A percentile compares a stretch with the other conserved stretches of the same genome.
phyloP scores from a whole-genome alignment of 495 filamentous ascomycete genomes.

The Penicillium manginii region DNA sequence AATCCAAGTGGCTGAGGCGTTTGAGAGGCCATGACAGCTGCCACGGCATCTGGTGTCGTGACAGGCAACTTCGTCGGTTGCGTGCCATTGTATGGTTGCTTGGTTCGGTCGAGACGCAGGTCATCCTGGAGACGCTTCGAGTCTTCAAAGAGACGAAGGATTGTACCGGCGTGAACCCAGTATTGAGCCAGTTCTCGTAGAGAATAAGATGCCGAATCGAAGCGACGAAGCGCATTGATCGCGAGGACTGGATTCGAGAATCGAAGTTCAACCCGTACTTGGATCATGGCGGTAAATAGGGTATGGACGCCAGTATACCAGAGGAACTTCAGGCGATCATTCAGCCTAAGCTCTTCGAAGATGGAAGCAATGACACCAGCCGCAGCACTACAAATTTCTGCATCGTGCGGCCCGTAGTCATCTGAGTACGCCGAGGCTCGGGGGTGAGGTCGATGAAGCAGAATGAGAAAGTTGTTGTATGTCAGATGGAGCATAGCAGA shows the following conservation, averaged over 20 bases:
- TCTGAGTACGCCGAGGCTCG: slow-evolving; percentile 49
- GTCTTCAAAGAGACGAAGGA: slow-evolving; percentile 51
- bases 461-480: slow-evolving; percentile 56
- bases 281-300: slow-evolving; percentile 54
- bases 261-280: slow-evolving; percentile 53
- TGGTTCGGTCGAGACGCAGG: slow-evolving; percentile 42
- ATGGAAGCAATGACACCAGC: slow-evolving; percentile 54
- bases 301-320: slow-evolving; percentile 54
- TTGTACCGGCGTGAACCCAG: slow-evolving; percentile 52
- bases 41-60: slow-evolving; percentile 24
- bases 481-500: slow-evolving; percentile 53
- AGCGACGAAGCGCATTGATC: slow-evolving; percentile 52
- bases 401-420: slow-evolving; percentile 49
- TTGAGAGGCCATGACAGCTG: slow-evolving; percentile 23
- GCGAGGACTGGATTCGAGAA: slow-evolving; percentile 55
- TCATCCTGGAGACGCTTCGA: slow-evolving; percentile 52
- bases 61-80: slow-evolving; percentile 24
- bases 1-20: slow-evolving; percentile 35
- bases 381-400: slow-evolving; percentile 51
- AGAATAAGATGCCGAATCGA: slow-evolving; percentile 50
- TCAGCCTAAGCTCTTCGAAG: slow-evolving; percentile 50
- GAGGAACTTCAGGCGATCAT: slow-evolving; percentile 51
- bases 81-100: slow-evolving; percentile 30
- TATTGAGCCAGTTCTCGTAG: slow-evolving; percentile 49
- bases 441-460: slow-evolving; percentile 53